A percentile compares a stretch with the other conserved stretches of the same genome.
Conservation (phyloP, 2,329 filamentous ascomycete species). For the Neophaeococcomyces mojaviensis region DNA sequence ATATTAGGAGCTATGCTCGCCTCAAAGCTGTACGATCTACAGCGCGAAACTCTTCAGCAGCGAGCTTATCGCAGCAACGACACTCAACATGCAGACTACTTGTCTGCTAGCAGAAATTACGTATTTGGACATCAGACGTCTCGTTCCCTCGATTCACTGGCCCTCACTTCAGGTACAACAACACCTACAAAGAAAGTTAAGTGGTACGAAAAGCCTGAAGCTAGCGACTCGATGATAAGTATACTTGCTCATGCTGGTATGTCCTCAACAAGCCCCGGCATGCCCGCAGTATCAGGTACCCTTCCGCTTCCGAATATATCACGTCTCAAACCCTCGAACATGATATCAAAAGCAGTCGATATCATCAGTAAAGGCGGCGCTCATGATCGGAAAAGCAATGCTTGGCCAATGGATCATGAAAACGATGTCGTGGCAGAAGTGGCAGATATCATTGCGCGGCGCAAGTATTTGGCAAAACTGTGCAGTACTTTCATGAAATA, state of each 20-base stretch:
- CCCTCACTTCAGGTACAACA: constrained; percentile 11
- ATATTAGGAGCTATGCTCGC: constrained; percentile 18
- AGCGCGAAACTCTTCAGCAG: constrained; percentile 3
- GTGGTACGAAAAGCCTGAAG: constrained; percentile 22
- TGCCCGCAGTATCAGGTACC: constrained; percentile 6
- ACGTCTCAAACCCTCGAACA: constrained; percentile 10
- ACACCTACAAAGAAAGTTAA: constrained; percentile 22
- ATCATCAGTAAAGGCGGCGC: constrained; percentile 12
- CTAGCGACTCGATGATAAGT: constrained; percentile 10
- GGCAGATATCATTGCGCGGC: constrained; percentile 9
- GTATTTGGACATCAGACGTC: no score
- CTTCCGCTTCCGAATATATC: constrained; percentile 10
- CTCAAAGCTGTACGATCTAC: constrained; percentile 15
- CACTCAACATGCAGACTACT: background rate
- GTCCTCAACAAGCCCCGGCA: constrained; percentile 10
- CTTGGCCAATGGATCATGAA: background rate
- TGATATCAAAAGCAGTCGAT: constrained; percentile 18
- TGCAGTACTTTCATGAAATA: constrained; percentile 11
- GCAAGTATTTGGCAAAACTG: constrained; percentile 10
- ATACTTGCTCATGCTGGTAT: constrained; percentile 14
- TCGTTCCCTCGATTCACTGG: constrained; percentile 10
- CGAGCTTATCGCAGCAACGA: background rate
- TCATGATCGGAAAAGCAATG: background rate
- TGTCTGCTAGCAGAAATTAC: constrained; percentile 8
- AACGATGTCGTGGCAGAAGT: constrained; percentile 7